Evolutionary conservation across 1,284 basidiomycete species (phyloP), one percentile per base, ranked within the genome.

Genomic region (Cerrena zonata): DNA sequence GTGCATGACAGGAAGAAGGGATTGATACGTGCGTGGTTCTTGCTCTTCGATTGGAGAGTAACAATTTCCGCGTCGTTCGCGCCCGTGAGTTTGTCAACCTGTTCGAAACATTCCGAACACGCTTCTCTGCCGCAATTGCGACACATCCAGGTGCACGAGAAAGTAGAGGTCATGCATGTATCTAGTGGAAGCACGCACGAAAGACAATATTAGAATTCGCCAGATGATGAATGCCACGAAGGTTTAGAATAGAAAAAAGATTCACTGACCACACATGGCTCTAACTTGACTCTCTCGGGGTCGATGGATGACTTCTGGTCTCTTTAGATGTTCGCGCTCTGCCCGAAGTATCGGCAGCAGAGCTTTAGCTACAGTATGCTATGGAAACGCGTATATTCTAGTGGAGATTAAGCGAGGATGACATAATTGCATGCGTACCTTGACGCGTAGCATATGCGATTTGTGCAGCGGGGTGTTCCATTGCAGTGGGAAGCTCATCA

Each of bases 161-260:
- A 95, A 53, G 97, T 83, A 13, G 91, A 92, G 3, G 91, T 93
- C 71, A 89, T 86, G 66, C 94, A 97, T 2, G 88, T 91, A 68
- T 97, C 92, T 92, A 60, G n/a, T n/a, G n/a, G n/a, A n/a, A n/a
- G n/a, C n/a, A n/a, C n/a, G n/a, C 25, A 48, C 18, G 41, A 51
- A 47, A 53, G 50, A 25, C 5, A 39, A 49, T 27, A 51, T 49
- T 42, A 45, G 39, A n/a, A n/a, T n/a, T n/a, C n/a, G n/a, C n/a
- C n/a, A n/a, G n/a, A n/a, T n/a, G n/a, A n/a, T 34, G 30, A 27
- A 50, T 22, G 26, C 48, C 48, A 42, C 27, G 48, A 50, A 50
- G 48, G 39, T 44, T 36, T 45, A 5, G 38, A 34, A 15, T 15
- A 34, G n/a, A n/a, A n/a, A n/a, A n/a, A n/a, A n/a, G n/a, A 38